These are phyloP conservation scores for Hortiboletus rubellus DNA, from an alignment of 1,284 basidiomycete species.

Conservation along the genomic window DNA sequence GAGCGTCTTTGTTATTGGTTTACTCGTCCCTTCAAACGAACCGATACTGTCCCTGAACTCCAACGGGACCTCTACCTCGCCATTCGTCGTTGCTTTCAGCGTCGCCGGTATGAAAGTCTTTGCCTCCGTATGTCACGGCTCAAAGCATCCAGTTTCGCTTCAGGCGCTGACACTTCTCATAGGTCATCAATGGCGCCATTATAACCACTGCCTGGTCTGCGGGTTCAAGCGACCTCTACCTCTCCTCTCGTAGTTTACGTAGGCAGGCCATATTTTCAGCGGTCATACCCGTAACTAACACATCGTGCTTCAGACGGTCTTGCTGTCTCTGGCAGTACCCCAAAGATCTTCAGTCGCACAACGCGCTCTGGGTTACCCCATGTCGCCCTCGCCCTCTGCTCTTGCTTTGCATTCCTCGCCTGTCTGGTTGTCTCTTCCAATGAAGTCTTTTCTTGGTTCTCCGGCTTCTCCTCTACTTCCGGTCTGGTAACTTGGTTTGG, in stretches of 20 bases:
- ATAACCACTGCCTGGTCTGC: constrained; percentile 65
- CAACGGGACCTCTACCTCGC: constrained; percentile 41
- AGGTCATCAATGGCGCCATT: constrained; percentile 64
- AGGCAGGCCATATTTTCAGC: background rate
- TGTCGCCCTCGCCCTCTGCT: constrained; percentile 51
- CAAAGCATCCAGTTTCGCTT: constrained; percentile 29
- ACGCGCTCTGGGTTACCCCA: constrained; percentile 61
- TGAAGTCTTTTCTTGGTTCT: constrained; percentile 56
- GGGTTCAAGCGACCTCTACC: constrained; percentile 25
- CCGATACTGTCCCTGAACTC: constrained; percentile 21
- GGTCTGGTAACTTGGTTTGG: constrained; percentile 66
- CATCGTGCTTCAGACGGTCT: constrained; percentile 46
- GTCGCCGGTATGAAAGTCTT: constrained; percentile 52
- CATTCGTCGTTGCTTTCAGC: constrained; percentile 54
- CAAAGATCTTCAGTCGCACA: constrained; percentile 53
- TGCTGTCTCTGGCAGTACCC: constrained; percentile 58
- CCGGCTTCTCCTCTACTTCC: constrained; percentile 42
- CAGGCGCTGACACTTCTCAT: background rate
- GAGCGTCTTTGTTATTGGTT: constrained; percentile 49
- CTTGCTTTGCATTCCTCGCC: constrained; percentile 55
- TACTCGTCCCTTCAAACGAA: constrained; percentile 51
- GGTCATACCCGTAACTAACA: background rate
- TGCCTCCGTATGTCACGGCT: constrained; percentile 38
- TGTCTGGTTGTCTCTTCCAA: constrained; percentile 53
- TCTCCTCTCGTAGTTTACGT: constrained; percentile 25